Base-by-base conservation (phyloP, 164 flowering plant genomes). In the Taxillus chinensis region DNA sequence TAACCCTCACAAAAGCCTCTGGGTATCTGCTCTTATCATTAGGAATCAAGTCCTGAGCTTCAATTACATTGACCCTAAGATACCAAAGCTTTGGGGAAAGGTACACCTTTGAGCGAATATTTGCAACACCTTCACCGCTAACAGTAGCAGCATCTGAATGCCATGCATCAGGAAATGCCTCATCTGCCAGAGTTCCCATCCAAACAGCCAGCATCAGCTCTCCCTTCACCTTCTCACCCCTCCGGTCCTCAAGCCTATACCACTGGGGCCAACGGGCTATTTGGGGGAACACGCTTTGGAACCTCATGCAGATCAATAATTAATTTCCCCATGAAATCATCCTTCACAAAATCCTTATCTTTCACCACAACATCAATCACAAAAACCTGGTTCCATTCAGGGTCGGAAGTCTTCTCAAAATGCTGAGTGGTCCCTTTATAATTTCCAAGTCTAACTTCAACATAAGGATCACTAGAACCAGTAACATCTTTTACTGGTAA, bases 121-220 rank as follows among this genome's bases (percentile, higher is more conserved):
- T 73, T 6, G 80, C 63, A 56, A 80, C 67, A 13, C 73, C 82
- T 42, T 80, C 48, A 17, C 77, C 65, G 13, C 81, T 67, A 38
- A 83, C 90, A 0, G 79, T 15, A 3, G 88, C 92, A 15, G 96
- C 96, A 78, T 88, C 92, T 0, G 92, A 81, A 67, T 88, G 91
- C 87, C 89, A 84, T 2, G 91, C 87, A 52, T 84, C 91, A 9
- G 95, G 82, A 60, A 86, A 88, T 9, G 95, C 86, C 69, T 88
- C 91, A 57, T 88, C 95, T 0, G 95, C 95, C 59, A 86, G 95
- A 64, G 91, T 88, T 13, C 95, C 95, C 83, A 80, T 80, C 95
- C 95, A 88, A 51, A 88, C 91, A 64, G 95, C 90, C 64, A 86
- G 62, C 95, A 88, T 88, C 38, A 88, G 67, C 76, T 88, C 92